Percentiles rank a stretch among this genome's conserved stretches.
These are phyloP conservation scores for Plenodomus tracheiphilus DNA, from an alignment of 2,329 filamentous ascomycete species.

Conservation along the genomic window DNA sequence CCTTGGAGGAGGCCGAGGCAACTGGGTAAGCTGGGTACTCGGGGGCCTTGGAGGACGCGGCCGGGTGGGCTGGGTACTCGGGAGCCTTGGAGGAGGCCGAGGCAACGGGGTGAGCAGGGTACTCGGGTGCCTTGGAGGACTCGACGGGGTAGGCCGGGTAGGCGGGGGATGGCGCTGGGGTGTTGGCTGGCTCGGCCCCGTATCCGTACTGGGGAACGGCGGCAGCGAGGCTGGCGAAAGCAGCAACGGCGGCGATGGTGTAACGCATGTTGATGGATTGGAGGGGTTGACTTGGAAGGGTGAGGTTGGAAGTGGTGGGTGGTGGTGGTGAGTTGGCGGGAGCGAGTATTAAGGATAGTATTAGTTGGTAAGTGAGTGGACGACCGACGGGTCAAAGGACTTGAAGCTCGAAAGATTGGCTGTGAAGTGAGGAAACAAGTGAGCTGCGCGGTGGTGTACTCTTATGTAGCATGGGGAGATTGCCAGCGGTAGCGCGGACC, in stretches of 20 bases:
- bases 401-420: constrained; percentile 43
- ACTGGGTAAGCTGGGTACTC: constrained; percentile 7
- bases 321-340: constrained; percentile 15
- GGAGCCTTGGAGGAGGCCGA: constrained; percentile 6
- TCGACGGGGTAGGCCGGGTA: constrained; percentile 20
- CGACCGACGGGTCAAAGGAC: constrained; percentile 47
- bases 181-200: constrained; percentile 15
- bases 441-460: constrained; percentile 17
- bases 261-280: constrained; percentile 47
- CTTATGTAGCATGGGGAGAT: constrained; percentile 47
- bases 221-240: constrained; percentile 36
- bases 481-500: constrained; percentile 41
- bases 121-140: constrained; percentile 8
- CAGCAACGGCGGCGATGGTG: constrained; percentile 38
- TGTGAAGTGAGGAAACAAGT: constrained; percentile 39
- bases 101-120: constrained; percentile 10
- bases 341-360: constrained; percentile 45
- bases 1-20: constrained; percentile 8
- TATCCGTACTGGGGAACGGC: constrained; percentile 38
- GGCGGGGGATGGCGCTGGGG: constrained; percentile 15
- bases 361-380: constrained; percentile 48
- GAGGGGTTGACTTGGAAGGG: constrained; percentile 30
- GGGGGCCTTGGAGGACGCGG: constrained; percentile 7
- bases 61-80: constrained; percentile 14
- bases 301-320: constrained; percentile 23